These are phyloP conservation scores for Rickenella mellea DNA, from an alignment of 768 basidiomycete species.

Conservation along the genomic window DNA sequence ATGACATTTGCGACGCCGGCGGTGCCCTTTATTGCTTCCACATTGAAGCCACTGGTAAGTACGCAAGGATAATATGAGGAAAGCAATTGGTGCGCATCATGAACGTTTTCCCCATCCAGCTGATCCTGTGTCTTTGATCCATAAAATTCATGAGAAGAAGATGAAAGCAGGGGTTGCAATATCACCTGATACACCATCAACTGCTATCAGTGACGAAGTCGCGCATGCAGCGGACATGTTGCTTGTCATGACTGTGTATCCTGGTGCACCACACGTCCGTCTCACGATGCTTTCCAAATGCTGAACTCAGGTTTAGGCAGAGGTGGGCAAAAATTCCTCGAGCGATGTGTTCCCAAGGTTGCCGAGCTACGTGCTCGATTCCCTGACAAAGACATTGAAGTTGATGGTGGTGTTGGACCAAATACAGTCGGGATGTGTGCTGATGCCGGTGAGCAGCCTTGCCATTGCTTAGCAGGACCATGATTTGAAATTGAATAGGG, in stretches of 20 bases:
- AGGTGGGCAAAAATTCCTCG: slow-evolving; percentile 95
- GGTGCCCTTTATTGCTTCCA: slow-evolving; percentile 96
- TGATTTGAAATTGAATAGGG: slow-evolving; percentile 33
- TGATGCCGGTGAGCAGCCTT: slow-evolving; percentile 56
- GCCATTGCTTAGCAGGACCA: background rate
- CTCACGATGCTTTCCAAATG: background rate
- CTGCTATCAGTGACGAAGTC: slow-evolving; percentile 78
- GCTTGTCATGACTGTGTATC: slow-evolving; percentile 97
- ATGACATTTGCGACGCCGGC: slow-evolving; percentile 92
- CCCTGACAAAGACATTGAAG: slow-evolving; percentile 93
- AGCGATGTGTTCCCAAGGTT: slow-evolving; percentile 89
- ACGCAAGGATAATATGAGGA: too few species aligned
- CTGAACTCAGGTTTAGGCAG: slow-evolving; percentile 38
- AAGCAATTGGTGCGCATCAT: slow-evolving; percentile 1
- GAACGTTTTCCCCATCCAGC: slow-evolving; percentile 26
- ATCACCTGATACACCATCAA: slow-evolving; percentile 87
- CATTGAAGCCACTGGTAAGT: slow-evolving; percentile 86
- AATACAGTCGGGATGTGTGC: slow-evolving; percentile 85
- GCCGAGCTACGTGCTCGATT: slow-evolving; percentile 82
- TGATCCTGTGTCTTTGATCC: slow-evolving; percentile 67
- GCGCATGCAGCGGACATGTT: slow-evolving; percentile 87
- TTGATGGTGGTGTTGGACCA: slow-evolving; percentile 95
- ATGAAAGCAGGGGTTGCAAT: slow-evolving; percentile 98
- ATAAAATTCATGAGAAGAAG: slow-evolving; percentile 65
- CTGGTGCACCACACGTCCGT: slow-evolving; percentile 38